Conservation (phyloP, 345 rosid genomes). For the Kernera saxatilis region DNA sequence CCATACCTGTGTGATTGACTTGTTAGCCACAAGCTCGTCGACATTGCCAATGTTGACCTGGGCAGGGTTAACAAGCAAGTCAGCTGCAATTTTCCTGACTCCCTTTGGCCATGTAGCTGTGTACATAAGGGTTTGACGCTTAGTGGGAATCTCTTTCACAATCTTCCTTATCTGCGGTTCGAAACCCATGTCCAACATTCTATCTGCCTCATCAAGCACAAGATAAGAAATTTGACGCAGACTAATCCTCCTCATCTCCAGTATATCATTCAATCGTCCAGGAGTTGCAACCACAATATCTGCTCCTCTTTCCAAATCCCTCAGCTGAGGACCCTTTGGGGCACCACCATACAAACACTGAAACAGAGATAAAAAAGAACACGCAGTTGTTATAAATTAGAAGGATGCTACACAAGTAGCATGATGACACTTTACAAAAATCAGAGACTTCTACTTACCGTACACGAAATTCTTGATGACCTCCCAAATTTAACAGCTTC, state of each 20-base stretch:
- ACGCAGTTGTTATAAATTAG: neutral
- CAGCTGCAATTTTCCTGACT: constrained; percentile 96
- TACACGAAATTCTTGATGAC: constrained; percentile 84
- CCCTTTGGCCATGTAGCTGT: constrained; percentile 99
- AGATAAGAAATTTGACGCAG: constrained; percentile 86
- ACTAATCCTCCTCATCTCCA: constrained; percentile 92
- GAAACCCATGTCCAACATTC: constrained; percentile 99
- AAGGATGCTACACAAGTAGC: neutral
- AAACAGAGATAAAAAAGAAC: constrained; percentile 5
- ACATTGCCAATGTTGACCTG: constrained; percentile 97
- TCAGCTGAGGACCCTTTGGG: constrained; percentile 90
- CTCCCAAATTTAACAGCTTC: constrained; percentile 93
- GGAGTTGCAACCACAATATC: constrained; percentile 99
- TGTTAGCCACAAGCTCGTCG: constrained; percentile 98
- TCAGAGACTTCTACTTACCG: constrained; percentile 41
- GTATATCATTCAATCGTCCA: constrained; percentile 94
- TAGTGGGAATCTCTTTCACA: constrained; percentile 85
- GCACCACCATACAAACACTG: constrained; percentile 99
- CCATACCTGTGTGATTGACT: constrained; percentile 91
- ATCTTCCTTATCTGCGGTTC: constrained; percentile 97
- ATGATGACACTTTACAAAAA: neutral
- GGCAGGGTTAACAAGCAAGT: constrained; percentile 82
- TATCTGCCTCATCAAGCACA: constrained; percentile 97
- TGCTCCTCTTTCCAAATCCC: constrained; percentile 85
- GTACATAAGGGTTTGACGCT: constrained; percentile 96